phyloP scores from a whole-genome alignment of 148 eudicot genomes.

The Rhododendron simsii region DNA sequence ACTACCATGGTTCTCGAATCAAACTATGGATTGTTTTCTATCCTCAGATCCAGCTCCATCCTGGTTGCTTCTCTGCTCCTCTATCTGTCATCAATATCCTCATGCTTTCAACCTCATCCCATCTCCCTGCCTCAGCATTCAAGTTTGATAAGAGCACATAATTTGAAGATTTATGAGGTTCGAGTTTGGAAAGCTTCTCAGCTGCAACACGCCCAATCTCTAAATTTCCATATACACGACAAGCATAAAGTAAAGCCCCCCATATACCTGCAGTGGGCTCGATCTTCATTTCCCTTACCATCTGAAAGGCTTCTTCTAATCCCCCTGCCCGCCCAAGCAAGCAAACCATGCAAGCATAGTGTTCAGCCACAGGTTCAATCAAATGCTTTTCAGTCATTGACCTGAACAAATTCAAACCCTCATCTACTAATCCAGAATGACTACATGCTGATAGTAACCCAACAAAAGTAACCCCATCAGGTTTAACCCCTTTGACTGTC shows the following conservation, averaged over 20 bases:
- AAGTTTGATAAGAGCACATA: conserved; percentile 74
- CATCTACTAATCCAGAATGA: conserved; percentile 56
- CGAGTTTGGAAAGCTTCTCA: conserved; percentile 47
- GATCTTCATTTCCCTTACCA: conserved; percentile 35
- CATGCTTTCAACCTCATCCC: conserved; percentile 63
- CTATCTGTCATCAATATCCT: conserved; percentile 57
- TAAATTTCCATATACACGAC: conserved; percentile 57
- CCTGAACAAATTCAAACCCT: conserved; percentile 45
- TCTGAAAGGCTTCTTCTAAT: conserved; percentile 44
- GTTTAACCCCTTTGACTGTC: conserved; percentile 22
- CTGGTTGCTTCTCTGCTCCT: conserved; percentile 61
- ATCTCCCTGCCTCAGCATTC: conserved; percentile 61
- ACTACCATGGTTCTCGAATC: conserved; percentile 43
- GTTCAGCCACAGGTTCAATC: conserved; percentile 58
- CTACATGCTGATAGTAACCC: conserved; percentile 73
- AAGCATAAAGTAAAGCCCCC: conserved; percentile 77
- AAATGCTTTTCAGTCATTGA: conserved; percentile 50
- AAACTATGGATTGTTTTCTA: conserved; percentile 8
- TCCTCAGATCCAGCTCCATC: conserved; percentile 63
- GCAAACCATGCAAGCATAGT: conserved; percentile 71
- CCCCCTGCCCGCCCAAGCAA: conserved; percentile 76
- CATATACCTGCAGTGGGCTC: conserved; percentile 54
- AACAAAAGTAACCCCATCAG: conserved; percentile 37
- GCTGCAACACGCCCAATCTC: conserved; percentile 67
- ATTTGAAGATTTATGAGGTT: conserved; percentile 60